Conservation (phyloP, 2,329 filamentous ascomycete species). For the Ophiostoma pallidulum region DNA sequence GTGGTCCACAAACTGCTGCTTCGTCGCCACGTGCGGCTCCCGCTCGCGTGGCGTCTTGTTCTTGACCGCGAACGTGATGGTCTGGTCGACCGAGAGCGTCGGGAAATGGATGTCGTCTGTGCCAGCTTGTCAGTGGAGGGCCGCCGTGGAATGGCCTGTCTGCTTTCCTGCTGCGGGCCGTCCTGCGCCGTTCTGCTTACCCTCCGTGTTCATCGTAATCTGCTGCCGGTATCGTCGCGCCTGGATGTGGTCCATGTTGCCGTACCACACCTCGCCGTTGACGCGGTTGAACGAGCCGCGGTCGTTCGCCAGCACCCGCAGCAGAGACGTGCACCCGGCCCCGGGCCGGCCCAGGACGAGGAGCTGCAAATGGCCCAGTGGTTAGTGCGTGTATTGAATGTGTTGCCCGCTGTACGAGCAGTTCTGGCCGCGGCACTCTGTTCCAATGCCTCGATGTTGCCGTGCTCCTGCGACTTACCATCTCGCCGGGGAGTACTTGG, state of each 20-base stretch:
- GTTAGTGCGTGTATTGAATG: too few relatives aligned
- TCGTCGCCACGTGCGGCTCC: constrained; percentile 17
- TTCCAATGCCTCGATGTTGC: too few relatives aligned
- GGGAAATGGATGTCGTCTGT: constrained; percentile 57
- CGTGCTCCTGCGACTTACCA: too few relatives aligned
- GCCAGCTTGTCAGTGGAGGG: too few relatives aligned
- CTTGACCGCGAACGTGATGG: constrained; percentile 56
- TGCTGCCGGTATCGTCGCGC: constrained; percentile 32
- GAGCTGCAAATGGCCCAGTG: too few relatives aligned
- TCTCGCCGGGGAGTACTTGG: constrained; percentile 11
- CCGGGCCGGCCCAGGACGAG: constrained; percentile 46
- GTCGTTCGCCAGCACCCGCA: constrained; percentile 60
- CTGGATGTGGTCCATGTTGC: constrained; percentile 33
- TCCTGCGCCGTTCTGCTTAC: too few relatives aligned
- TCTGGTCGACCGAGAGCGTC: constrained; percentile 57
- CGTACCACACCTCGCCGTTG: constrained; percentile 56
- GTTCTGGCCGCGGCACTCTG: too few relatives aligned
- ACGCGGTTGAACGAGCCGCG: constrained; percentile 54
- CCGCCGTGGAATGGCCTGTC: too few relatives aligned
- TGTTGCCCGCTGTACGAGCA: too few relatives aligned
- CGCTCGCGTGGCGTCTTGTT: constrained; percentile 38
- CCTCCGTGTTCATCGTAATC: constrained; percentile 52
- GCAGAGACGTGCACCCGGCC: constrained; percentile 46
- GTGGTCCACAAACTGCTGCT: constrained; percentile 49
- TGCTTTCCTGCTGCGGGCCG: too few relatives aligned